phyloP scores from a whole-genome alignment of 768 basidiomycete species.

The Phanerodontia chrysosporium region DNA sequence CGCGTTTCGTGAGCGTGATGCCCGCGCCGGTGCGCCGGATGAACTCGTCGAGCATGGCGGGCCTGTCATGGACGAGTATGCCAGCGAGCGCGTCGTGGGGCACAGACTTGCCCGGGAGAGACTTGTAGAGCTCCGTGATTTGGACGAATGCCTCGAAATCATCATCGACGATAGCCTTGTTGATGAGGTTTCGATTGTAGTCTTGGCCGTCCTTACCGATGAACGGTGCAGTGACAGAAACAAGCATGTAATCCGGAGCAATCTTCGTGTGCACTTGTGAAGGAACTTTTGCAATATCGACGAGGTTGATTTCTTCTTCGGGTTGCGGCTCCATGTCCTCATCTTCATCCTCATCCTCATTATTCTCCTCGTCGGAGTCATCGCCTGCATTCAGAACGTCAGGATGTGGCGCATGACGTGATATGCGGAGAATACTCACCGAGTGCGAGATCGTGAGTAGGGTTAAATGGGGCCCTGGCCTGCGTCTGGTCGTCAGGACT shows the following conservation, averaged over 20 bases:
- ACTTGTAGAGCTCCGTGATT: constrained; percentile 40
- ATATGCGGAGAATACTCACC: constrained; percentile 22
- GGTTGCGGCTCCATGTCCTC: constrained; percentile 29
- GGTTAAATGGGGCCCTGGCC: constrained; percentile 12
- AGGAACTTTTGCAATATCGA: constrained; percentile 48
- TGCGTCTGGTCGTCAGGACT: constrained; percentile 31
- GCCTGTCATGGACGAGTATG: constrained; percentile 38
- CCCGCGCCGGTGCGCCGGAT: constrained; percentile 47
- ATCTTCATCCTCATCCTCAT: constrained; percentile 24
- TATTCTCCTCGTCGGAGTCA: constrained; percentile 10
- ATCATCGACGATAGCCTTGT: constrained; percentile 37
- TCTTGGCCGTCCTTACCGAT: background rate
- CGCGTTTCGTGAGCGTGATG: constrained; percentile 9
- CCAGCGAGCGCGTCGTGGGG: constrained; percentile 19
- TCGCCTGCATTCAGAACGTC: background rate
- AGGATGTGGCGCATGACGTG: too few relatives aligned
- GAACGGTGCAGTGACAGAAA: constrained; percentile 4
- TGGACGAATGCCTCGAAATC: constrained; percentile 51
- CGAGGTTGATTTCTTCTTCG: constrained; percentile 24
- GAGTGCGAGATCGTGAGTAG: constrained; percentile 25
- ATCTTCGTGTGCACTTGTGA: constrained; percentile 39
- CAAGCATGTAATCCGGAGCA: constrained; percentile 36
- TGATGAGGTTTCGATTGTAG: constrained; percentile 22
- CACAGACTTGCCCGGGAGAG: constrained; percentile 27
- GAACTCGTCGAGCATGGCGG: constrained; percentile 52